Conservation (phyloP, 2,329 filamentous ascomycete species). For the Scedosporium dehoogii region DNA sequence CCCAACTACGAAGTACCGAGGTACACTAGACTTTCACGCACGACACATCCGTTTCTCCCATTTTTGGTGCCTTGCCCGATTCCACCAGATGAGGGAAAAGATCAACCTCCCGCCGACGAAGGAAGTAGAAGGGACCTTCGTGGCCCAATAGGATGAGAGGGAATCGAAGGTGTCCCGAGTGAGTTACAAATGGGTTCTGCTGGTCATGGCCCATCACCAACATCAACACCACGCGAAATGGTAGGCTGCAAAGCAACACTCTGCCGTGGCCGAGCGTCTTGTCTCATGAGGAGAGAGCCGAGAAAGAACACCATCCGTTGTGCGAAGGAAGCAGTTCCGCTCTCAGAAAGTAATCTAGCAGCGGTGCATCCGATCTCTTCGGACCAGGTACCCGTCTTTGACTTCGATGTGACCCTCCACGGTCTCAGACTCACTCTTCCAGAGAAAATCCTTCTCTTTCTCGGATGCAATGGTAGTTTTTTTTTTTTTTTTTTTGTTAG, state of each 20-base stretch:
- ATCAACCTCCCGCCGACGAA: not conserved
- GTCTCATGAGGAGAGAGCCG: not conserved
- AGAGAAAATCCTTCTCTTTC: no score
- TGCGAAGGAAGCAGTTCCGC: not conserved
- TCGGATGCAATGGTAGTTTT: no score
- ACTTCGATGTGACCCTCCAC: not conserved
- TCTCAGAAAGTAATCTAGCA: not conserved
- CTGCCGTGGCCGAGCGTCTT: not conserved
- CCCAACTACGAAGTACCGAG: not conserved
- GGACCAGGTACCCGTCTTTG: not conserved
- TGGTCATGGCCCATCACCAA: no score
- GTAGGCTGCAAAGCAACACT: not conserved
- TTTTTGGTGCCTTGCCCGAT: not conserved
- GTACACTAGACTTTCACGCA: not conserved
- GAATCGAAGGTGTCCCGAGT: not conserved
- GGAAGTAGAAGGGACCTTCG: not conserved
- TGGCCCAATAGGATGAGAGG: not conserved
- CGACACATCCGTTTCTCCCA: not conserved
- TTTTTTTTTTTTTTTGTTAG: no score
- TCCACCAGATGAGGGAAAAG: not conserved
- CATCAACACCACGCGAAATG: not conserved
- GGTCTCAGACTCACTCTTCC: no score
- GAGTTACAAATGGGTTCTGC: not conserved
- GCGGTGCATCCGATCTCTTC: not conserved
- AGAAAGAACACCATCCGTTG: not conserved